Evolutionary conservation across 495 filamentous ascomycete species (phyloP).

Genomic region (Aspergillus bridgeri): DNA sequence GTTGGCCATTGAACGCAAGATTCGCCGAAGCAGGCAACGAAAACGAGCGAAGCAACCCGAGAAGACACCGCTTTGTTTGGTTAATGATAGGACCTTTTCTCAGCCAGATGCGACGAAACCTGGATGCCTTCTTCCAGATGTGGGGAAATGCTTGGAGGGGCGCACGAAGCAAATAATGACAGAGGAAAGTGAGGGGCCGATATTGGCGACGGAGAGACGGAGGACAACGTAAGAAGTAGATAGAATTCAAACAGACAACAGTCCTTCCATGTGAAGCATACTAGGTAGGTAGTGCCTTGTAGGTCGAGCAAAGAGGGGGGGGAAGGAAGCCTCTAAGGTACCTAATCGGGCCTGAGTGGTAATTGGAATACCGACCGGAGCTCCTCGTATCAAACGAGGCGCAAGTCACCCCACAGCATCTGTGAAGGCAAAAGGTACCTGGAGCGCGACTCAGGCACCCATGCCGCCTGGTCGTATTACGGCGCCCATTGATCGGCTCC

Average conservation of each 20-base stretch:
- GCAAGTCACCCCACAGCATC: not conserved
- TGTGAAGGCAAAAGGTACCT: not conserved
- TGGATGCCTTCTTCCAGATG: slow-evolving; percentile 9
- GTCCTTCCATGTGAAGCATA: not conserved
- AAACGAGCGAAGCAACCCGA: not conserved
- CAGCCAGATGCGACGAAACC: not conserved
- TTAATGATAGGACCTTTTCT: not conserved
- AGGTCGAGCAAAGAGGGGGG: no score
- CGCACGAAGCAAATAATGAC: not conserved
- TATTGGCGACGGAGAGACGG: not conserved
- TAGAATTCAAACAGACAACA: not conserved
- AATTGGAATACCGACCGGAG: not conserved
- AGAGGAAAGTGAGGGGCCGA: not conserved
- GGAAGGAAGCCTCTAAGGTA: not conserved
- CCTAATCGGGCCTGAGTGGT: no score
- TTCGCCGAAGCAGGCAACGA: not conserved
- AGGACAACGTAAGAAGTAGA: not conserved
- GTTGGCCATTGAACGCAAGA: slow-evolving; percentile 23
- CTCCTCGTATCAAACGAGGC: not conserved
- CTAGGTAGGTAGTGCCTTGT: no score
- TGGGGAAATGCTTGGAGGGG: slow-evolving; percentile 5
- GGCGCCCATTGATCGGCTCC: no score
- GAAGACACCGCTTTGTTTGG: not conserved
- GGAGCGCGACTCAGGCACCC: not conserved
- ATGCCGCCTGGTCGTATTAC: not conserved